Evolutionary conservation across 805 yeast genomes (phyloP).

Genomic region (Ogataea nitratoaversa): DNA sequence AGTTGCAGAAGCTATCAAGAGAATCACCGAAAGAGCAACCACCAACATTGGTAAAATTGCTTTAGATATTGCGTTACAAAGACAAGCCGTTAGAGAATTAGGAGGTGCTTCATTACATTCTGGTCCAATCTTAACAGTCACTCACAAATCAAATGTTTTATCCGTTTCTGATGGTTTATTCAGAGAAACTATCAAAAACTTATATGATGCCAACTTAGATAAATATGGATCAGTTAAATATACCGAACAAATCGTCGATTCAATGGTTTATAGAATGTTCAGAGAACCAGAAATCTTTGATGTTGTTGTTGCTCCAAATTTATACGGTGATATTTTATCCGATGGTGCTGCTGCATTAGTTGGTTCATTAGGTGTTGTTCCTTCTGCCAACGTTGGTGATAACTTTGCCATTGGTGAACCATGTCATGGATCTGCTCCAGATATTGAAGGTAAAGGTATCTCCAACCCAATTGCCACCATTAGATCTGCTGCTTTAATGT

Average conservation of each 20-base stretch:
- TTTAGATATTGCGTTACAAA: slow-evolving; percentile 84
- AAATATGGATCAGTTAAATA: slow-evolving; percentile 58
- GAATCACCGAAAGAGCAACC: slow-evolving; percentile 88
- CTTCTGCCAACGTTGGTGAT: slow-evolving; percentile 97
- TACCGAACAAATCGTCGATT: slow-evolving; percentile 96
- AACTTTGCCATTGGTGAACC: slow-evolving; percentile 97
- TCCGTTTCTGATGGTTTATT: slow-evolving; percentile 92
- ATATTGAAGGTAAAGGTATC: slow-evolving; percentile 91
- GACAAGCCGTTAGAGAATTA: slow-evolving; percentile 71
- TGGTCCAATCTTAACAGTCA: slow-evolving; percentile 75
- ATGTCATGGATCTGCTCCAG: slow-evolving; percentile 99
- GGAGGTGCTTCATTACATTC: slow-evolving; percentile 51
- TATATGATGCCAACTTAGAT: slow-evolving; percentile 53
- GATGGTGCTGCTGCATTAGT: slow-evolving; percentile 99
- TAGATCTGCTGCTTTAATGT: slow-evolving; percentile 94
- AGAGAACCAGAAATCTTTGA: slow-evolving; percentile 97
- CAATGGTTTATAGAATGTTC: slow-evolving; percentile 98
- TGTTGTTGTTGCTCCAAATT: slow-evolving; percentile 97
- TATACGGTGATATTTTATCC: slow-evolving; percentile 94
- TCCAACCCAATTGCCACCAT: slow-evolving; percentile 97
- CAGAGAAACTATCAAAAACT: slow-evolving; percentile 75
- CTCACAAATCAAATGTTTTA: slow-evolving; percentile 94
- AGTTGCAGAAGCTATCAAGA: slow-evolving; percentile 96
- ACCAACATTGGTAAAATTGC: slow-evolving; percentile 87
- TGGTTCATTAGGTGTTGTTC: slow-evolving; percentile 97